Evolutionary conservation across 2,329 filamentous ascomycete genomes (phyloP).

Genomic region (Chaetothyriales sp.): DNA sequence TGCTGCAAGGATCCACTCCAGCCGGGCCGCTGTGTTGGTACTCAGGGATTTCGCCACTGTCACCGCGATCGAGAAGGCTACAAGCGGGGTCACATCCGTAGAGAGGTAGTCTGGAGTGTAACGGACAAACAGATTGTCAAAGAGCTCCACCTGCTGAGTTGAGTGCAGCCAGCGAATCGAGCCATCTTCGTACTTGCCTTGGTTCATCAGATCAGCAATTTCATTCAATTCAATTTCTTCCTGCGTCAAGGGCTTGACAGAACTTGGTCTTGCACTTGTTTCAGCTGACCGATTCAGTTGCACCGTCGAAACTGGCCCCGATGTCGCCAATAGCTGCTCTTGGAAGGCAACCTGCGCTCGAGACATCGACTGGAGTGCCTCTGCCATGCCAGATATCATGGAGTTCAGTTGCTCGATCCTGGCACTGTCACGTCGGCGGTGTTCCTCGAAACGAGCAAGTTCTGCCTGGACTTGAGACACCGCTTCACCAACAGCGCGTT

Average conservation of each 20-base stretch:
- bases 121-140: slow-evolving; percentile 45
- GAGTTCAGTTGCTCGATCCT: slow-evolving; percentile 47
- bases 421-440: slow-evolving; percentile 36
- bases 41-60: slow-evolving; percentile 44
- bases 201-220: slow-evolving; percentile 26
- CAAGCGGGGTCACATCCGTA: slow-evolving; percentile 39
- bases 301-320: slow-evolving; percentile 11
- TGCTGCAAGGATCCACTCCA: slow-evolving; percentile 44
- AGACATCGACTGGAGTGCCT: slow-evolving; percentile 33
- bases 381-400: slow-evolving; percentile 39
- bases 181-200: slow-evolving; percentile 29
- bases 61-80: slow-evolving; percentile 45
- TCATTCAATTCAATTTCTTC: slow-evolving; percentile 29
- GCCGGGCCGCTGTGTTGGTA: slow-evolving; percentile 38
- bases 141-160: slow-evolving; percentile 41
- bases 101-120: slow-evolving; percentile 41
- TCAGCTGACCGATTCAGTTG: slow-evolving; percentile 15
- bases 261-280: slow-evolving; percentile 9
- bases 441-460: slow-evolving; percentile 37
- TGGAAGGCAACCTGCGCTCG: slow-evolving; percentile 28
- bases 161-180: slow-evolving; percentile 48
- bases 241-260: slow-evolving; percentile 16
- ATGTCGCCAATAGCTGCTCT: slow-evolving; percentile 25
- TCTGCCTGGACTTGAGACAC: slow-evolving; percentile 44
- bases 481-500: slow-evolving; percentile 53